phyloP scores from a whole-genome alignment of 1,284 basidiomycete genomes.

The Hypsizygus ulmarius region DNA sequence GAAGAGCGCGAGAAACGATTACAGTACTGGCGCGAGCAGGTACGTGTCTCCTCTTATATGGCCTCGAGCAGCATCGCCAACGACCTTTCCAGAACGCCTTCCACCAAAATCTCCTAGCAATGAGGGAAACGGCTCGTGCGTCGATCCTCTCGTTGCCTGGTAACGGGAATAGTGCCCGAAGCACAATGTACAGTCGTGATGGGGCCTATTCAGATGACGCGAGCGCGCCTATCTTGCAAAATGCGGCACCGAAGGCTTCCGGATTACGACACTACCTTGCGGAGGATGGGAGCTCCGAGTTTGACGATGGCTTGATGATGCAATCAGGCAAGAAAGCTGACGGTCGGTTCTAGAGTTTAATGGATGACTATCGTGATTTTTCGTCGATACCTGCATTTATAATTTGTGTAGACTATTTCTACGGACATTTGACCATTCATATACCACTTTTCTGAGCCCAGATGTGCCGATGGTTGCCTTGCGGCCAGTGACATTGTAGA shows the following conservation, averaged over 20 bases:
- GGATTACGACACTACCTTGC: constrained; percentile 53
- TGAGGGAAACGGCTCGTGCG: constrained; percentile 68
- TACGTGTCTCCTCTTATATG: constrained; percentile 24
- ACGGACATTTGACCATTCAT: constrained; percentile 8
- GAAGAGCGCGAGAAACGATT: constrained; percentile 76
- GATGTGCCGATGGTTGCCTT: not conserved
- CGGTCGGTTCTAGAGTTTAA: constrained; percentile 25
- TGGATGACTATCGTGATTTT: not conserved
- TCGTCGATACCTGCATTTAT: not conserved
- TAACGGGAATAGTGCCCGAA: constrained; percentile 44
- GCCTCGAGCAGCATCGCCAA: not conserved
- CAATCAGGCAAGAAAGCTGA: constrained; percentile 28
- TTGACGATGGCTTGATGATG: constrained; percentile 46
- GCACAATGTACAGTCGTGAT: constrained; percentile 46
- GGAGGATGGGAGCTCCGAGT: constrained; percentile 46
- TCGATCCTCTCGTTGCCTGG: constrained; percentile 57
- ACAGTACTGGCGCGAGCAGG: constrained; percentile 88
- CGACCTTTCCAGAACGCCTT: constrained; percentile 55
- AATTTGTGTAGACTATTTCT: constrained; percentile 13
- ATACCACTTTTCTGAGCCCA: not conserved
- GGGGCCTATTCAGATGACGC: constrained; percentile 51
- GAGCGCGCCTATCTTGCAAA: constrained; percentile 50
- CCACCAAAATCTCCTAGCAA: constrained; percentile 73
- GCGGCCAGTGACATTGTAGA: not conserved
- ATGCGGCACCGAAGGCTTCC: constrained; percentile 47